These are phyloP conservation scores for Diaporthe batatas DNA, from an alignment of 2,329 filamentous ascomycete genomes.

Conservation along the genomic window DNA sequence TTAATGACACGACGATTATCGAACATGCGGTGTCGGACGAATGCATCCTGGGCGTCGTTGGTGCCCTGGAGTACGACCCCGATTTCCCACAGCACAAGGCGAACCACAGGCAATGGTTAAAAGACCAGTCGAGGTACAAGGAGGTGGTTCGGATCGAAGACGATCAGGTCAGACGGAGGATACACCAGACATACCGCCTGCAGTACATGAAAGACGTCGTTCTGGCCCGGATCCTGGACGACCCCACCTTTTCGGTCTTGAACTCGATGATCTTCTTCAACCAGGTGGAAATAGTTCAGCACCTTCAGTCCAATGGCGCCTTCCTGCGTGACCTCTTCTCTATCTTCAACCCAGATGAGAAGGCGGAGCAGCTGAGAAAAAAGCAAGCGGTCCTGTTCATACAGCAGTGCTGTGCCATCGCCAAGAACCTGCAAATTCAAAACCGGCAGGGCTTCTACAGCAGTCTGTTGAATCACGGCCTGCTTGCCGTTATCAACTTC, in stretches of 20 bases:
- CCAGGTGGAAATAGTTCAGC: conserved; percentile 96
- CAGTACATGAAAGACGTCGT: conserved; percentile 99
- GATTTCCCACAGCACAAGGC: conserved; percentile 98
- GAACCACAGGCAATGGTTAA: conserved; percentile 94
- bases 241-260: conserved; percentile 96
- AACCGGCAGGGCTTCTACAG: conserved; percentile 85
- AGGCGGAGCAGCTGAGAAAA: conserved; percentile 75
- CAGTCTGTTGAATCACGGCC: conserved; percentile 89
- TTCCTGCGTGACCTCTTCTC: conserved; percentile 90
- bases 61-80: conserved; percentile 96
- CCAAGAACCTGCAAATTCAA: conserved; percentile 91
- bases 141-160: conserved; percentile 96
- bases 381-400: conserved; percentile 97
- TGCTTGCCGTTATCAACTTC: conserved; percentile 92
- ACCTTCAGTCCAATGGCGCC: conserved; percentile 83
- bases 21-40: conserved; percentile 93
- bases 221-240: conserved; percentile 93
- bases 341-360: conserved; percentile 78
- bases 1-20: conserved; percentile 96
- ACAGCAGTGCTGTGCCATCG: conserved; percentile 93
- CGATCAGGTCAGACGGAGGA: conserved; percentile 84
- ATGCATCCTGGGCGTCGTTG: conserved; percentile 90
- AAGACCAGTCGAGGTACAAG: conserved; percentile 90
- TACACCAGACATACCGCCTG: conserved; percentile 94
- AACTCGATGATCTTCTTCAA: conserved; percentile 99